Base-by-base conservation (phyloP, 148 eudicot genomes). In the Vaccinium myrtillus region DNA sequence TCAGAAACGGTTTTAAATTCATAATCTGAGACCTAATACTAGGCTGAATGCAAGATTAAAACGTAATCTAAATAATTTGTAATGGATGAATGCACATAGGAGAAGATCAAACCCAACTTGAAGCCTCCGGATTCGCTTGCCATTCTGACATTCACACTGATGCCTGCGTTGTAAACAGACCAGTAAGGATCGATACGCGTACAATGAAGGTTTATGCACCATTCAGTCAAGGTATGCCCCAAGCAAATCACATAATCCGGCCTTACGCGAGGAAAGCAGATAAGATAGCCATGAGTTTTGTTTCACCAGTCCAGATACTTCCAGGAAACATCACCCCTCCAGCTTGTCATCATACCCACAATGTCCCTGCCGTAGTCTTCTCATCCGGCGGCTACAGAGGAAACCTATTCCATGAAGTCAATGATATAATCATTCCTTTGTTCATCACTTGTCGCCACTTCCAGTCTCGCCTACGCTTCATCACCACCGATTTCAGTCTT, bases 191-290 rank as follows among this genome's bases (percentile, higher is more conserved):
- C 7, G 81, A 88, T 81, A 85, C 55, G 46, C 36, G 39, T 39
- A 61, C 75, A 51, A 19, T 86, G 81, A 73, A 77, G 5, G 82
- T 90, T 10, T 85, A 89, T 16, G 59, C 89, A 55, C 85, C 87
- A 2, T 87, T 83, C 13, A 56, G 74, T 73, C 59, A 55, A 39
- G 39, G 71, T 3, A 39, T 53, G 27, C n/a, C 84, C 70, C 65
- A 32, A 59, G 78, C 54, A 6, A 81, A 82, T 16, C 69, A 7
- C 5, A 49, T 78, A 0, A 84, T 91, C 48, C 79, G 65, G 19
- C 94, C 94, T 8, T 92, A 92, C 43, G 87, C 93, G 15, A 87
- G 92, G 80, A 86, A 90, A 84, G 91, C 88, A 86, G 93, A 92
- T 46, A 85, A 85, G 12, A 21, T 21, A 21, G 67, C 25, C 67